Percentiles rank a stretch among this genome's conserved stretches.
Evolutionary conservation across 208 protist genomes (phyloP).

Genomic region (Leishmania major): DNA sequence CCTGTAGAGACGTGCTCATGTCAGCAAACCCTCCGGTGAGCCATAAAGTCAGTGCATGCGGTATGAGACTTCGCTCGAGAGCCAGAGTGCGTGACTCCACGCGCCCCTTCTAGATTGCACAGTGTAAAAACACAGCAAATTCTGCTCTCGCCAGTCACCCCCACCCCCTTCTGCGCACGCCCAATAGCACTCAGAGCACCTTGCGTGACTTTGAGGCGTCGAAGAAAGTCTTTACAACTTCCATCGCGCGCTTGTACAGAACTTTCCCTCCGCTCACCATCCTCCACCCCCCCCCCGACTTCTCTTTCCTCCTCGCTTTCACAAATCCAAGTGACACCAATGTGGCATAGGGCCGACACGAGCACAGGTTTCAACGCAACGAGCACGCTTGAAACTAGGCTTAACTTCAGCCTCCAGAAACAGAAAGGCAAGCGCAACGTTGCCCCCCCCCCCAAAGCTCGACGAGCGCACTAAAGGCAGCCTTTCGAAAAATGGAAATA

Average conservation of each 20-base stretch:
- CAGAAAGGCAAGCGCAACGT: background rate
- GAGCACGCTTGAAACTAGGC: background rate
- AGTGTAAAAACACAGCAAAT: background rate
- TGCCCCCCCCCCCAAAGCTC: no score
- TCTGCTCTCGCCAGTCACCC: no score
- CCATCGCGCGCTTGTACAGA: background rate
- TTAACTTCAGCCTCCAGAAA: background rate
- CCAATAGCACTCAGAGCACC: background rate
- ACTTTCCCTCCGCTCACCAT: background rate
- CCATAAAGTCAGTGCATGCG: background rate
- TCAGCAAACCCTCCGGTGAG: background rate
- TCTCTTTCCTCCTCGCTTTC: background rate
- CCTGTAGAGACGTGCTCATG: background rate
- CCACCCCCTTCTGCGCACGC: background rate
- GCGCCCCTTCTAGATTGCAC: background rate
- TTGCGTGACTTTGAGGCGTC: background rate
- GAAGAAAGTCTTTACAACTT: background rate
- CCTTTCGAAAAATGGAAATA: no score
- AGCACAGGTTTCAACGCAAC: background rate
- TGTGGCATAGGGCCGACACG: background rate
- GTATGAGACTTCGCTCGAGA: background rate
- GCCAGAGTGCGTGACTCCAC: background rate
- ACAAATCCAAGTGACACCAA: background rate
- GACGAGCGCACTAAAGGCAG: no score
- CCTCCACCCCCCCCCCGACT: background rate